Evolutionary conservation across 2,329 filamentous ascomycete species (phyloP), one percentile per base, ranked within the genome.

Genomic region (Coniochaeta sp.): DNA sequence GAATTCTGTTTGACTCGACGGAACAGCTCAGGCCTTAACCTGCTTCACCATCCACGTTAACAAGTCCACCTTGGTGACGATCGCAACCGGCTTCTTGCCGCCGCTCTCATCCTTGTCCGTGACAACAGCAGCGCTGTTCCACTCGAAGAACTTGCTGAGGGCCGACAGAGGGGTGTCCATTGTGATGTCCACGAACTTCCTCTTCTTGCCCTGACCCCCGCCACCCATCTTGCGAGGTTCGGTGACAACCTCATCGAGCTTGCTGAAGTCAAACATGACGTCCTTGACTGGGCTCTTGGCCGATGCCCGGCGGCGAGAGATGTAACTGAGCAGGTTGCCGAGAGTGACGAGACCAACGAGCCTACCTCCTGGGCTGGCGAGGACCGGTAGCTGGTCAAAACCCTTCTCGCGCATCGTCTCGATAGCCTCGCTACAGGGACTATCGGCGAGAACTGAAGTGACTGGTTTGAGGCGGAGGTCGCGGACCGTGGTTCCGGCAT

Each of bases 391-490:
- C 77, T 99, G 96, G 71, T 99, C 96, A 73, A 97, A 99, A 63
- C 92, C 91, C 78, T 95, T 96, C 71, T 99, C 95, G 66, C 93
- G 91, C 95, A 99, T 98, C 63, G 90, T 93, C 78, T 99, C 95
- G 65, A 98, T 92, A 58, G 96, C 95, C 65, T 93, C 90, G 64
- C 90, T 84, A 76, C 93, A 96, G 2, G 85, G 75, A 34, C 88
- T 88, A 58, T 82, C 81, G 30, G 87, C 81, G 26, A 87, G 78
- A 59, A 99, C 84, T 9, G 93, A 96, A 28, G 92, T 96, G 61
- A 99, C 90, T 38, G 95, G 95, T 78, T 97, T 99, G 61, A 99
- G 82, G 62, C 93, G 87, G 17, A 99, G 86, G 34, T 89, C 85
- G 44, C 86, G 84, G 68, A 99, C 89, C 44, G 90, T 96, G 47